Evolutionary conservation across 257 asterid species (phyloP).

Genomic region (Anisodus acutangulus): DNA sequence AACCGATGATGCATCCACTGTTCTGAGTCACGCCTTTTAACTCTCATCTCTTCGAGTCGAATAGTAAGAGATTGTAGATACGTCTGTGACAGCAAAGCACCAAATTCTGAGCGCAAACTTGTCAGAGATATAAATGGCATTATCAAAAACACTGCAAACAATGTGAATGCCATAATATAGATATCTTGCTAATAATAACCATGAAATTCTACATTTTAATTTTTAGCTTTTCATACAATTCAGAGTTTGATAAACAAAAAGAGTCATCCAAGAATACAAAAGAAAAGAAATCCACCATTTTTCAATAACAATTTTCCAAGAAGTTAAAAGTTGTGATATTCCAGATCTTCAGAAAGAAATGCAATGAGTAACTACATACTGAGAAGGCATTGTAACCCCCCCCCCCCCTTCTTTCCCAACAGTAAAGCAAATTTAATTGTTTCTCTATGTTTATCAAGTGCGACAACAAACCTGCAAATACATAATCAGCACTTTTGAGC

Average conservation of each 20-base stretch:
- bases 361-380: neutral
- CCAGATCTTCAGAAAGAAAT: neutral
- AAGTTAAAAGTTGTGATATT: neutral
- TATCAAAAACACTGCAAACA: neutral
- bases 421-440: neutral
- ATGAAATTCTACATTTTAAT: neutral
- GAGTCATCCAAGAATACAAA: too few relatives aligned
- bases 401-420: neutral
- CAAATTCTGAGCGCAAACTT: conserved; percentile 4
- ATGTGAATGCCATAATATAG: neutral
- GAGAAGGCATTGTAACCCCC: neutral
- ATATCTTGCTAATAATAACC: conserved; percentile 20
- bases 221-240: too few relatives aligned
- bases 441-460: neutral
- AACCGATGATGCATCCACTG: conserved; percentile 99
- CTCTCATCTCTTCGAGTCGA: conserved; percentile 99
- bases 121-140: conserved; percentile 1
- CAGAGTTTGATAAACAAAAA: too few relatives aligned
- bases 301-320: neutral
- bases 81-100: conserved; percentile 59
- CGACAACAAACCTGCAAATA: neutral
- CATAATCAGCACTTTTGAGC: neutral
- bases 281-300: neutral
- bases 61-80: conserved; percentile 96
- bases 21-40: conserved; percentile 97